These are phyloP conservation scores for Pleurotus cornucopiae DNA, from an alignment of 768 basidiomycete genomes.

Conservation along the genomic window DNA sequence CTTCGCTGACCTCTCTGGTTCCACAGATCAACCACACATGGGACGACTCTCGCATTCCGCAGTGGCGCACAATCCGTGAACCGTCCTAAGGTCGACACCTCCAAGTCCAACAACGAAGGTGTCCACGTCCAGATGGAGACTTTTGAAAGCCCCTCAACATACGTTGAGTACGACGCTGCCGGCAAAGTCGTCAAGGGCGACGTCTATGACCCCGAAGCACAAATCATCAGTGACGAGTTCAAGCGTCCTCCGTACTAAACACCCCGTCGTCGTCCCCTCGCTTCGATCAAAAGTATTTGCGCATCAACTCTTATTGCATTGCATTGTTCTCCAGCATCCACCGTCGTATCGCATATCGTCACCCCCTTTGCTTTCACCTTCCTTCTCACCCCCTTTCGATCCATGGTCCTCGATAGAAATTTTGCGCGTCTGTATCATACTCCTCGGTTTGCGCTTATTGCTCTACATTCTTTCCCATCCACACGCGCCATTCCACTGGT, in stretches of 20 bases:
- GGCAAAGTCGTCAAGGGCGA: slow-evolving; percentile 45
- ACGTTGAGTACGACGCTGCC: slow-evolving; percentile 51
- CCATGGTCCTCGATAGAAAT: too few relatives aligned
- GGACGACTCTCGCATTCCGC: slow-evolving; percentile 61
- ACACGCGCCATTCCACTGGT: too few relatives aligned
- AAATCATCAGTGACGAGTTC: slow-evolving; percentile 57
- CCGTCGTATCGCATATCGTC: too few relatives aligned
- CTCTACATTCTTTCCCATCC: too few relatives aligned
- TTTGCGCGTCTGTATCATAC: too few relatives aligned
- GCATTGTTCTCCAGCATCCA: not conserved
- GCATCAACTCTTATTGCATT: not conserved
- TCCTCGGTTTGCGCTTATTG: too few relatives aligned
- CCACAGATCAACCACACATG: slow-evolving; percentile 33
- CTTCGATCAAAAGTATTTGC: not conserved
- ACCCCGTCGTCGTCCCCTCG: not conserved
- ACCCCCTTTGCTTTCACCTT: too few relatives aligned
- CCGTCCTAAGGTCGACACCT: slow-evolving; percentile 30
- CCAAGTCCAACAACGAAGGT: slow-evolving; percentile 23
- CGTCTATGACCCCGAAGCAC: slow-evolving; percentile 55
- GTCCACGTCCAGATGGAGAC: slow-evolving; percentile 36
- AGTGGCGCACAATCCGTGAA: slow-evolving; percentile 27
- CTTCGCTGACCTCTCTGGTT: too few relatives aligned
- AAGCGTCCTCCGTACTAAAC: slow-evolving; percentile 50
- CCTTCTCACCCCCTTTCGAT: too few relatives aligned
- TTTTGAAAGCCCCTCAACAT: slow-evolving; percentile 36